Base-by-base conservation (phyloP, 129 eudicot species). In the Escallonia herrerae region DNA sequence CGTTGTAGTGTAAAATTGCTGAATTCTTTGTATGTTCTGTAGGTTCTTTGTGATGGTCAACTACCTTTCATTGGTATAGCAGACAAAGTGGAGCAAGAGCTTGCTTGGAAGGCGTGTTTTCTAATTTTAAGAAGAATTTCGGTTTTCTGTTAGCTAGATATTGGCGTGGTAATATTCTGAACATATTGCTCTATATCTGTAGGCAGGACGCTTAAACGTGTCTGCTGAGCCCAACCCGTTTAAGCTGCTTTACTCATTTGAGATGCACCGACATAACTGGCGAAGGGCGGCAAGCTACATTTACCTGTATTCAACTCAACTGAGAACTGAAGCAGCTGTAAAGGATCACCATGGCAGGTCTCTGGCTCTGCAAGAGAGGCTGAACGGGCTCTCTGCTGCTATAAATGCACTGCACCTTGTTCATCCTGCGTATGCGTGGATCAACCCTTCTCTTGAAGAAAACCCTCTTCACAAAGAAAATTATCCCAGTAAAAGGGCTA, bases 241-340 rank as follows among this genome's bases (percentile, higher is more conserved):
- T 79, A 89, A 89, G 63, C 62, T 94, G 69, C 82, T 94, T 15
- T 89, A 94, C 74, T 77, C 99, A 9, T 86, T 84, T 70, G 99
- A 89, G 77, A 89, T 94, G 95, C 86, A 84, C 78, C 90, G 77
- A 52, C 95, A 94, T 69, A 94, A 94, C 75, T 94, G 97, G 97
- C 86, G 88, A 48, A 94, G 74, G 79, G 99, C 97, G 4, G 95
- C 99, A 72, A 80, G 73, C 52, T 89, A 84, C 67, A 94, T 94
- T 55, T 94, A 89, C 63, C 70, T 83, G 45, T 84, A 89, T 72
- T 78, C 97, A 40, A 56, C 65, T 51, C 90, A 76, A 65, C 63
- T 94, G 76, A 89, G 76, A 80, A 66, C 70, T 76, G 95, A 89
- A 64, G 81, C 82, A 40, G 74, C 86, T 54, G 58, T 76, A 55